Evolutionary conservation across 345 rosid genomes (phyloP).

Genomic region (Eucalyptus rudis): DNA sequence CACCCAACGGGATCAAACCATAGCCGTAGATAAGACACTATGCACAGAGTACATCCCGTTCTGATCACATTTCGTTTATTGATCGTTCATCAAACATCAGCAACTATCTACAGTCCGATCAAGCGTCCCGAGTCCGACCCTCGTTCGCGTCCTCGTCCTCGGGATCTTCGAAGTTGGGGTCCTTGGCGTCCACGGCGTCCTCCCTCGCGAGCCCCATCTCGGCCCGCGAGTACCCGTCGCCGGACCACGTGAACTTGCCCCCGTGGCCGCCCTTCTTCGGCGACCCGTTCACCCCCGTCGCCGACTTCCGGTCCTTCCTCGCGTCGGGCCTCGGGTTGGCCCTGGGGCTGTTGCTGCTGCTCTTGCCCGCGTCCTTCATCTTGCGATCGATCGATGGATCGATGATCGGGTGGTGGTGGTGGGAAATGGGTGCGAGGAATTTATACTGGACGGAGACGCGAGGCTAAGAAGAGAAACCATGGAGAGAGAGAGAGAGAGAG

Average conservation of each 20-base stretch:
- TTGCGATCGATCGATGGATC: background rate
- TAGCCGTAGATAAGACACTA: background rate
- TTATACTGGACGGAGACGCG: background rate
- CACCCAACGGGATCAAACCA: background rate
- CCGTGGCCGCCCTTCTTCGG: slow-evolving; percentile 72
- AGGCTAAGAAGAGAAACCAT: background rate
- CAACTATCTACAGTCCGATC: background rate
- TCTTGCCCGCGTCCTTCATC: slow-evolving; percentile 28
- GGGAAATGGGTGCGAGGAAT: background rate
- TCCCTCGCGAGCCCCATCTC: slow-evolving; percentile 28
- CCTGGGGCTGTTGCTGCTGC: background rate
- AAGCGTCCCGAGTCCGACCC: background rate
- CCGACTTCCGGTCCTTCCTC: slow-evolving; percentile 45
- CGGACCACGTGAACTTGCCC: slow-evolving; percentile 62
- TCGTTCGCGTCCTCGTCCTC: background rate
- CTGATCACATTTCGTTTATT: background rate
- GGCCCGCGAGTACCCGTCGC: slow-evolving; percentile 24
- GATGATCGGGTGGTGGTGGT: background rate
- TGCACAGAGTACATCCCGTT: background rate
- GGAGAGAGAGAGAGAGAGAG: background rate
- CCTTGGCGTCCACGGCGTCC: slow-evolving; percentile 31
- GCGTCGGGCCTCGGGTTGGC: slow-evolving; percentile 7
- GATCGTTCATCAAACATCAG: background rate
- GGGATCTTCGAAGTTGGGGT: slow-evolving; percentile 50
- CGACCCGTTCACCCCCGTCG: slow-evolving; percentile 47